phyloP scores from a whole-genome alignment of 2,329 filamentous ascomycete species.

The Cercospora sesami region DNA sequence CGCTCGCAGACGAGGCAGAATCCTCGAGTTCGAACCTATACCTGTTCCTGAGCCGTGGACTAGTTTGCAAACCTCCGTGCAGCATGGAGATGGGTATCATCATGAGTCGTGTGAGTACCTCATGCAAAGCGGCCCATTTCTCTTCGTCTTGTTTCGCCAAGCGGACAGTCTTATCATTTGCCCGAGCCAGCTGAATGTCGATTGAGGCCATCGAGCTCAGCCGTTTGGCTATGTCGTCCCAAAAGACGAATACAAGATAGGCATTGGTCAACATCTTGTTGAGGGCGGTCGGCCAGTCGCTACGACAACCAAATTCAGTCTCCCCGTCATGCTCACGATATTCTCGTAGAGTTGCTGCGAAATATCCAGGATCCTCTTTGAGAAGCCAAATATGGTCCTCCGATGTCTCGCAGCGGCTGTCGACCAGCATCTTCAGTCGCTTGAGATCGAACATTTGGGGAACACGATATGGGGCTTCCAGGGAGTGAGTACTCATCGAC shows the following conservation, averaged over 20 bases:
- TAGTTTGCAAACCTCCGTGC: conserved; percentile 21
- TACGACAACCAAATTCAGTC: conserved; percentile 31
- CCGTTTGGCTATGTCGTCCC: conserved; percentile 24
- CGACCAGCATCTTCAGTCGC: conserved; percentile 49
- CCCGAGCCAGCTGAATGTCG: conserved; percentile 44
- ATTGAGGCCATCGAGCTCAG: conserved; percentile 26
- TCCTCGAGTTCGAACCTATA: conserved; percentile 14
- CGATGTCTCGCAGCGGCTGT: conserved; percentile 44
- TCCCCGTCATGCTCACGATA: conserved; percentile 49
- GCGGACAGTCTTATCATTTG: conserved; percentile 40
- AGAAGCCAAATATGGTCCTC: conserved; percentile 59
- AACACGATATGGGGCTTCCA: conserved; percentile 56
- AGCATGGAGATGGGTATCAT: conserved; percentile 14
- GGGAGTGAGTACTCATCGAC: conserved; percentile 30
- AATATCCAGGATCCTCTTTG: conserved; percentile 61
- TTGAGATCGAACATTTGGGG: conserved; percentile 51
- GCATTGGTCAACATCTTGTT: conserved; percentile 26
- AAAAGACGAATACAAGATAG: conserved; percentile 24
- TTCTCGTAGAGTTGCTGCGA: conserved; percentile 48
- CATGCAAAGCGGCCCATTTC: conserved; percentile 44
- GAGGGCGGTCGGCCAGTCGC: conserved; percentile 20
- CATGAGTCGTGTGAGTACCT: conserved; percentile 22
- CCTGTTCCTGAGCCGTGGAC: conserved; percentile 26
- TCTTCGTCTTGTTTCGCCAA: conserved; percentile 43
- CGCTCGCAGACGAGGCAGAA: conserved; percentile 5